phyloP scores from a whole-genome alignment of 176 grass and related monocot genomes.

The Ampelocalamus luodianensis region DNA sequence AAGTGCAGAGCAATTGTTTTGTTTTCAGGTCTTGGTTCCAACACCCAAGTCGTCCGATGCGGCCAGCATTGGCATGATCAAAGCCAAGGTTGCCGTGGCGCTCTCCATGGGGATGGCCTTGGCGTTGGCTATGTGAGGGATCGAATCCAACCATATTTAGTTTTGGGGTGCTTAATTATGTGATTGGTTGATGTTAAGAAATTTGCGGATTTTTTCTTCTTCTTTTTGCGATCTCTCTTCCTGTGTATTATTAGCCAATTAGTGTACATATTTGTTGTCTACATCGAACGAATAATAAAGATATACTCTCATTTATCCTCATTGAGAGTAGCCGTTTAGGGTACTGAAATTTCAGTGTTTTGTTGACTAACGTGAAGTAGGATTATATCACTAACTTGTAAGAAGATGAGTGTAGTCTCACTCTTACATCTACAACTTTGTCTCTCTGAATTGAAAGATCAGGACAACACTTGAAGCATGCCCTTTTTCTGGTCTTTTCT shows the following conservation, averaged over 20 bases:
- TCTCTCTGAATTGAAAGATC: no score
- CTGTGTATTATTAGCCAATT: not conserved
- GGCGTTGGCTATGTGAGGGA: constrained; percentile 48
- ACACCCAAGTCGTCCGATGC: constrained; percentile 41
- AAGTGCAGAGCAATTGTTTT: no score
- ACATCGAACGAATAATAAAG: not conserved
- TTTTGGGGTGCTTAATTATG: not conserved
- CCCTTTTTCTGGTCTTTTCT: no score
- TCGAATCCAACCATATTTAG: not conserved
- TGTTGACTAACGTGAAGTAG: not conserved
- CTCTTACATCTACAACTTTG: no score
- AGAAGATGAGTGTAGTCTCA: no score
- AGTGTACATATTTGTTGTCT: not conserved
- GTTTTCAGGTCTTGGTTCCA: no score
- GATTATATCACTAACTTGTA: not conserved
- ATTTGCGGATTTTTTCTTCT: not conserved
- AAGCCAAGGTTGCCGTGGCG: constrained; percentile 27
- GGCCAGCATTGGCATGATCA: not conserved
- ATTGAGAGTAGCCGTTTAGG: not conserved
- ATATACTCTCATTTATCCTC: not conserved
- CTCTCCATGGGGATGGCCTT: constrained; percentile 45
- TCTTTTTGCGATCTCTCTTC: not conserved
- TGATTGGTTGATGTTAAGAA: not conserved
- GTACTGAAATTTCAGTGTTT: not conserved
- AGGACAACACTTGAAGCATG: no score